Percentiles rank a stretch among this genome's conserved stretches.
These are phyloP conservation scores for Omphalotus olearius DNA, from an alignment of 1,284 basidiomycete genomes.

Conservation along the genomic window DNA sequence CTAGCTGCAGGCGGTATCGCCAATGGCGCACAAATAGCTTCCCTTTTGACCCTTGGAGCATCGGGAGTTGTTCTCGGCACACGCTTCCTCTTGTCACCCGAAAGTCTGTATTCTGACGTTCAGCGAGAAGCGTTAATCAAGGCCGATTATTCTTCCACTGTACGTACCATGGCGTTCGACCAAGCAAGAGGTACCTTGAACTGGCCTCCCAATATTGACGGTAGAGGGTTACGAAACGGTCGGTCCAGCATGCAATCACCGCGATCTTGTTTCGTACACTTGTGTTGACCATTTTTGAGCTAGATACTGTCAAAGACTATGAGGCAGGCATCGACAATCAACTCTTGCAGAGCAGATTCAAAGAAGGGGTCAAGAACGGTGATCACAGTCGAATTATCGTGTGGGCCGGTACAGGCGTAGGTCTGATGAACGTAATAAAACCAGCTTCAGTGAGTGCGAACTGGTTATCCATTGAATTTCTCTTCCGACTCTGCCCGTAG, in stretches of 20 bases:
- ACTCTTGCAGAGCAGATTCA: conserved; percentile 39
- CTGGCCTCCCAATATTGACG: conserved; percentile 69
- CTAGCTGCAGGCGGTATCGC: conserved; percentile 61
- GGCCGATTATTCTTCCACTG: conserved; percentile 45
- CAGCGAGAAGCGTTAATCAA: conserved; percentile 54
- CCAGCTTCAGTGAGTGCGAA: conserved; percentile 46
- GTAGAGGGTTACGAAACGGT: conserved; percentile 54
- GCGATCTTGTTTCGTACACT: not conserved
- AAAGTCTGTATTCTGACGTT: conserved; percentile 52
- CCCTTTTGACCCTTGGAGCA: conserved; percentile 60
- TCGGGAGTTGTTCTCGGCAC: conserved; percentile 67
- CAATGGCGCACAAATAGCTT: conserved; percentile 59
- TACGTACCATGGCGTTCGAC: conserved; percentile 68
- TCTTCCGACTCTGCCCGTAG: conserved; percentile 25
- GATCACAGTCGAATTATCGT: conserved; percentile 51
- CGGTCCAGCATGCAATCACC: conserved; percentile 15
- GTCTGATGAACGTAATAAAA: conserved; percentile 50
- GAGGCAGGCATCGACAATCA: conserved; percentile 46
- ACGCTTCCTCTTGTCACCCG: conserved; percentile 64
- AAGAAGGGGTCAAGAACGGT: conserved; percentile 35
- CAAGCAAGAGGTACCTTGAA: conserved; percentile 50
- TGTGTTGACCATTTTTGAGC: not conserved
- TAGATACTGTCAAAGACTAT: conserved; percentile 53
- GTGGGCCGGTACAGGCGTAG: conserved; percentile 71
- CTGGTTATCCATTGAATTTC: not conserved